Conservation (phyloP, 805 yeast species). For the Lipomyces yamadae region DNA sequence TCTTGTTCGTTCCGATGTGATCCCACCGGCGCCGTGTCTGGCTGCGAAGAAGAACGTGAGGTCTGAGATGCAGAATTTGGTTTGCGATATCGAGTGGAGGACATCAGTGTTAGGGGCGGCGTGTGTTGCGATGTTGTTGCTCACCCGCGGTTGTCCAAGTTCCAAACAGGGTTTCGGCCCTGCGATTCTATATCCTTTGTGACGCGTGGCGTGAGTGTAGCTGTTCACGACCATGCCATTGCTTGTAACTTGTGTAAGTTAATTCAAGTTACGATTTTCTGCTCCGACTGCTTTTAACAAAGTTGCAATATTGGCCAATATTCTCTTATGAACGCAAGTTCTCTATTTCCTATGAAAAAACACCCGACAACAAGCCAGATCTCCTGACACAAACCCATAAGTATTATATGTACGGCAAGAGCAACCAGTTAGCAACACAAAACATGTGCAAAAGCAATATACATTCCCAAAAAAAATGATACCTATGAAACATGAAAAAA, state of each 20-base stretch:
- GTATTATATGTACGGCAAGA: background rate
- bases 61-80: background rate
- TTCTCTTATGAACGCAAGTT: background rate
- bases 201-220: too few species aligned
- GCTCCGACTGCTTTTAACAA: too few species aligned
- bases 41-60: background rate
- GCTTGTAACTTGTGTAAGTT: too few species aligned
- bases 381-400: background rate
- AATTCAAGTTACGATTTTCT: too few species aligned
- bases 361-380: background rate
- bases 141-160: background rate
- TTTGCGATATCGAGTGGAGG: background rate
- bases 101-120: background rate
- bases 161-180: too few species aligned
- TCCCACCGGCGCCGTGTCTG: background rate
- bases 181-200: too few species aligned
- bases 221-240: too few species aligned
- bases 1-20: background rate
- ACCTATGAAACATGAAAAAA: background rate
- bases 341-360: background rate
- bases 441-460: background rate
- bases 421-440: background rate
- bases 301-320: background rate
- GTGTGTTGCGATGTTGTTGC: background rate
- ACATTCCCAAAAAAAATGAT: background rate